Percentiles rank a stretch among this genome's conserved stretches.
Conservation (phyloP, 345 rosid species). For the Eucalyptus cladocalyx region DNA sequence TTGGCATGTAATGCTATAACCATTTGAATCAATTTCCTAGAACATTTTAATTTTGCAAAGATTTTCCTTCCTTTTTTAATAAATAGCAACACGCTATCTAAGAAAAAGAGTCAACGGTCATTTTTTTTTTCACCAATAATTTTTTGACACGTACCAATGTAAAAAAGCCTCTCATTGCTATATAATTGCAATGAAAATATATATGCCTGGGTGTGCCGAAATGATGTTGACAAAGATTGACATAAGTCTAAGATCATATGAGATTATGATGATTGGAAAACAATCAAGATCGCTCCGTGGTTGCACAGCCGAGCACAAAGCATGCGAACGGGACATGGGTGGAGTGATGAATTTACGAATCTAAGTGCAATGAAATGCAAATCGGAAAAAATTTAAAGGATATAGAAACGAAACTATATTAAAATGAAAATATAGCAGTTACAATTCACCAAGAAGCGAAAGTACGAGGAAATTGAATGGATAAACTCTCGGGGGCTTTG, state of each 20-base stretch:
- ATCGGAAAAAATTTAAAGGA: not conserved
- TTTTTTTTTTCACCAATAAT: too few relatives aligned
- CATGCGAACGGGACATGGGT: not conserved
- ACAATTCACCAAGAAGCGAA: not conserved
- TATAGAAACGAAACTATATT: not conserved
- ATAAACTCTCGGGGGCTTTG: not conserved
- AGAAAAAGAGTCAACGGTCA: rapidly evolving
- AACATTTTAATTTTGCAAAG: not conserved
- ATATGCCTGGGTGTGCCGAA: too few relatives aligned
- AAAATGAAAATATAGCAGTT: not conserved
- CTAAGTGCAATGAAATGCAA: not conserved
- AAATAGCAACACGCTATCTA: too few relatives aligned
- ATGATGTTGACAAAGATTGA: too few relatives aligned
- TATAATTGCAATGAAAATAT: not conserved
- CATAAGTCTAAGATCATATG: too few relatives aligned
- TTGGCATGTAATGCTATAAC: not conserved
- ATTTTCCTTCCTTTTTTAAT: not conserved
- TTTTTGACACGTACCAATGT: too few relatives aligned
- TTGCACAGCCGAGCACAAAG: not conserved
- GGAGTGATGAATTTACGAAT: not conserved
- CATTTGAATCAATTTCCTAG: not conserved
- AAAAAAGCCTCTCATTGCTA: not conserved
- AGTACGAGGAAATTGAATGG: not conserved
- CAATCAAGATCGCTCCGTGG: not conserved
- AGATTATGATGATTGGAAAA: not conserved